phyloP scores from a whole-genome alignment of 306 rosid genomes.

The Lagenaria siceraria region DNA sequence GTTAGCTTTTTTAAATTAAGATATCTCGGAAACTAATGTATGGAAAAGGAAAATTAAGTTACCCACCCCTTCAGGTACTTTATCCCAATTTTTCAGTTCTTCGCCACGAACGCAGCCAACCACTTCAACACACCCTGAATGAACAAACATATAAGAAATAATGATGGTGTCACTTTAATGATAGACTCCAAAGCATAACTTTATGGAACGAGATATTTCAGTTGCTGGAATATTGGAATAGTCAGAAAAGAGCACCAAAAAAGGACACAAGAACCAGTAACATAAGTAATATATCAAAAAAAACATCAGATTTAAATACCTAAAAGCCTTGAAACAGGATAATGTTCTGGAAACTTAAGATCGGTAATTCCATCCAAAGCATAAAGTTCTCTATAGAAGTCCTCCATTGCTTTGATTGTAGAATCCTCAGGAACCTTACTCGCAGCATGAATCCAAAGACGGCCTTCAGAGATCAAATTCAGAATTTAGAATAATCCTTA shows the following conservation, averaged over 20 bases:
- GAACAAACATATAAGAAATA: background rate
- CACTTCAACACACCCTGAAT: constrained; percentile 69
- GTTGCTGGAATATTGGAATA: constrained; percentile 4
- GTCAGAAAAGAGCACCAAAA: background rate
- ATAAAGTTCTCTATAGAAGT: constrained; percentile 67
- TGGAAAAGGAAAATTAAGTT: background rate
- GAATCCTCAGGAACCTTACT: constrained; percentile 84
- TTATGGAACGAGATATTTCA: background rate
- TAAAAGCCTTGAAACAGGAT: constrained; percentile 82
- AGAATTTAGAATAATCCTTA: background rate
- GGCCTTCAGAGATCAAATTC: constrained; percentile 41
- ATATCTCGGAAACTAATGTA: background rate
- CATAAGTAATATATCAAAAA: background rate
- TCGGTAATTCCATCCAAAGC: constrained; percentile 64
- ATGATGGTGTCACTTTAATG: background rate
- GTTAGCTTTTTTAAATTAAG: background rate
- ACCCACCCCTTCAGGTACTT: constrained; percentile 77
- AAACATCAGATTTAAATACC: constrained; percentile 26
- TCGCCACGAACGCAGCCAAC: constrained; percentile 73
- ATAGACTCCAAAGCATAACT: background rate
- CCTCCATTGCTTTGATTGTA: constrained; percentile 88
- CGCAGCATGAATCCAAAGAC: constrained; percentile 96
- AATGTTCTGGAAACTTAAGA: constrained; percentile 65
- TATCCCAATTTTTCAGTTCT: constrained; percentile 67
- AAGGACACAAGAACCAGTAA: background rate